These are phyloP conservation scores for Suillus fuscotomentosus DNA, from an alignment of 768 basidiomycete genomes.

Conservation along the genomic window DNA sequence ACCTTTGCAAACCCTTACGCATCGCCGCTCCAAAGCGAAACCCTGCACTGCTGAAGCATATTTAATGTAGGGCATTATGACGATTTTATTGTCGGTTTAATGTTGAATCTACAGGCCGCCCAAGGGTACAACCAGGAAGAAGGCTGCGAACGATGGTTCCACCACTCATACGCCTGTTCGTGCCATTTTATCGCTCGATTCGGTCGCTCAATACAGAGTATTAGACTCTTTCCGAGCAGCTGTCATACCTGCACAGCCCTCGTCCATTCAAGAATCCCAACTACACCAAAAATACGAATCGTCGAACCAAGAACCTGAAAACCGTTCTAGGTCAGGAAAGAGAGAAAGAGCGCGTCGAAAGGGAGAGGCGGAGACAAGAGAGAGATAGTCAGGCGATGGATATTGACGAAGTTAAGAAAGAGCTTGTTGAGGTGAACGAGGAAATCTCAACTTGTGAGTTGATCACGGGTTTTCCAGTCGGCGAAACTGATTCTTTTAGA, in stretches of 20 bases:
- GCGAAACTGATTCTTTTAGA: constrained; percentile 39
- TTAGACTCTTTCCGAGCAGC: constrained; percentile 70
- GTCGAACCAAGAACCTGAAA: constrained; percentile 80
- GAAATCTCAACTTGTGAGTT: constrained; percentile 72
- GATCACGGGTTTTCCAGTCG: background rate
- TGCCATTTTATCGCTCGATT: background rate
- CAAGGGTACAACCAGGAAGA: constrained; percentile 25
- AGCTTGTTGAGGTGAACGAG: constrained; percentile 37
- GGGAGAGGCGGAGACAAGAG: constrained; percentile 55
- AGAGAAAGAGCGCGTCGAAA: constrained; percentile 68
- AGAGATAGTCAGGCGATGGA: constrained; percentile 49
- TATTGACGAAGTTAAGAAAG: constrained; percentile 39
- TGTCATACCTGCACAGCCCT: constrained; percentile 68
- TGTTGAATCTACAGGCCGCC: constrained; percentile 23
- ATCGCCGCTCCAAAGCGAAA: background rate
- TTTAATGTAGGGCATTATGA: background rate
- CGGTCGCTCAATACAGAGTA: background rate
- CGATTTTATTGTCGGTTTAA: background rate
- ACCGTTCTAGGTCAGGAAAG: constrained; percentile 75
- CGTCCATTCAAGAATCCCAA: constrained; percentile 77
- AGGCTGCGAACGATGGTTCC: constrained; percentile 6
- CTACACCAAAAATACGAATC: constrained; percentile 67
- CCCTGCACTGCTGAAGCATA: background rate
- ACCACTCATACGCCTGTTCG: constrained; percentile 22
- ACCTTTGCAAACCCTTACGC: background rate